These are phyloP conservation scores for Tetrapisispora iriomotensis DNA, from an alignment of 805 yeast genomes.

Conservation along the genomic window DNA sequence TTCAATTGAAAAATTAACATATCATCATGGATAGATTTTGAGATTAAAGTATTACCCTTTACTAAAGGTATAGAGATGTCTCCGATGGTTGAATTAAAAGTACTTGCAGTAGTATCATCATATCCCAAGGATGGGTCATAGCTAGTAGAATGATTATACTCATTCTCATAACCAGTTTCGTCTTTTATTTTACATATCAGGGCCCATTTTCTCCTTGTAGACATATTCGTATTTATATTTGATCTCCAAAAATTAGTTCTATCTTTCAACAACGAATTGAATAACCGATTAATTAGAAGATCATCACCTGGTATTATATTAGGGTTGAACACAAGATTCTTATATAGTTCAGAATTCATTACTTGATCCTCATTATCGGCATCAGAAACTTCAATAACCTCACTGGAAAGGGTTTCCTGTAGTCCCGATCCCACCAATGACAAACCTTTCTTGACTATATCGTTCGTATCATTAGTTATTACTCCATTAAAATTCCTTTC, in stretches of 20 bases:
- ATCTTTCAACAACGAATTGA: conserved; percentile 15
- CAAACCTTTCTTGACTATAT: conserved; percentile 13
- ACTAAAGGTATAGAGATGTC: neutral
- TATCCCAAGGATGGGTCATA: too few relatives aligned
- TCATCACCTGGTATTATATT: conserved; percentile 14
- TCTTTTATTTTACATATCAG: conserved; percentile 18
- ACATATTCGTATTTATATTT: conserved; percentile 18
- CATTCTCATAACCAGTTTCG: too few relatives aligned
- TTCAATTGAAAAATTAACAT: neutral
- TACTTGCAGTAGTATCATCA: neutral
- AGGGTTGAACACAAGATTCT: conserved; percentile 5
- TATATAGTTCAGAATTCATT: neutral
- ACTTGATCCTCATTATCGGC: neutral
- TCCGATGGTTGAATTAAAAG: neutral
- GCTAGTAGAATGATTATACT: too few relatives aligned
- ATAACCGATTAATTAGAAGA: conserved; percentile 13
- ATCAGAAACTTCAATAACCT: neutral
- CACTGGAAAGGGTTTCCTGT: neutral
- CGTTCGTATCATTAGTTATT: neutral
- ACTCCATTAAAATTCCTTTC: neutral
- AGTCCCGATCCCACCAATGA: conserved; percentile 15
- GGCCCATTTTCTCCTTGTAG: conserved; percentile 24
- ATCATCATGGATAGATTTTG: neutral
- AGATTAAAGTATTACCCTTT: neutral
- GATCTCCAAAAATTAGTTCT: conserved; percentile 23